Conservation (phyloP, 805 yeast species). For the Metschnikowia cerradonensis region DNA sequence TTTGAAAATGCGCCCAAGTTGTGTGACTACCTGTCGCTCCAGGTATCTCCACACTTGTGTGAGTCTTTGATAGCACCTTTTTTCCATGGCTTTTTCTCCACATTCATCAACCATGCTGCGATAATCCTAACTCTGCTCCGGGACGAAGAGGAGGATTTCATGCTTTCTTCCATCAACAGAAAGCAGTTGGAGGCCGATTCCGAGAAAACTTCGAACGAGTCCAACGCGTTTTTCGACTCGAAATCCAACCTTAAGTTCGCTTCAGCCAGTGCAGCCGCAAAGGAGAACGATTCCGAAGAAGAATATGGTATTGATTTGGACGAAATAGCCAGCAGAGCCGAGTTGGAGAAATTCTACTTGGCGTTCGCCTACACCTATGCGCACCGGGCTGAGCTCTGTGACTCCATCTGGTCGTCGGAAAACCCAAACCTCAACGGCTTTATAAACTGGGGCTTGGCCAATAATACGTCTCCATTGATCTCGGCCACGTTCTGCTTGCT, state of each 20-base stretch:
- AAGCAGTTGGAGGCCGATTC: conserved; percentile 36
- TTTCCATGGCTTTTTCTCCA: conserved; percentile 49
- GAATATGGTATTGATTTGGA: conserved; percentile 45
- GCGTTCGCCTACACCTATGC: conserved; percentile 67
- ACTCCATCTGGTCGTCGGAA: conserved; percentile 56
- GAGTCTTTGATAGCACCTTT: conserved; percentile 33
- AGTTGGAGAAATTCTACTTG: conserved; percentile 81
- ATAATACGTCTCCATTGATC: conserved; percentile 71
- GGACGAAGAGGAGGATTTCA: conserved; percentile 70
- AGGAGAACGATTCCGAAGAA: background rate
- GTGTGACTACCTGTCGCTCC: conserved; percentile 24
- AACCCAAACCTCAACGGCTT: conserved; percentile 69
- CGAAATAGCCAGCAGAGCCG: conserved; percentile 68
- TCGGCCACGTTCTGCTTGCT: conserved; percentile 77
- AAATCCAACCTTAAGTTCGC: background rate
- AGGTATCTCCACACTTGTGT: conserved; percentile 21
- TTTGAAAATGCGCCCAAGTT: conserved; percentile 27
- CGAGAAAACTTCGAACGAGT: conserved; percentile 2
- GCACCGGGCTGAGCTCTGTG: conserved; percentile 54
- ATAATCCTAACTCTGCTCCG: conserved; percentile 61
- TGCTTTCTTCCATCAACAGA: conserved; percentile 46
- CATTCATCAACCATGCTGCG: conserved; percentile 61
- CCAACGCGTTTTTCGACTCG: background rate
- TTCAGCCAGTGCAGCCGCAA: background rate
- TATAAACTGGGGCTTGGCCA: conserved; percentile 80